Percentiles rank a stretch among this genome's conserved stretches.
Evolutionary conservation across 192 early-diverging fungal species (phyloP).

Genomic region (Coemansia sp.): DNA sequence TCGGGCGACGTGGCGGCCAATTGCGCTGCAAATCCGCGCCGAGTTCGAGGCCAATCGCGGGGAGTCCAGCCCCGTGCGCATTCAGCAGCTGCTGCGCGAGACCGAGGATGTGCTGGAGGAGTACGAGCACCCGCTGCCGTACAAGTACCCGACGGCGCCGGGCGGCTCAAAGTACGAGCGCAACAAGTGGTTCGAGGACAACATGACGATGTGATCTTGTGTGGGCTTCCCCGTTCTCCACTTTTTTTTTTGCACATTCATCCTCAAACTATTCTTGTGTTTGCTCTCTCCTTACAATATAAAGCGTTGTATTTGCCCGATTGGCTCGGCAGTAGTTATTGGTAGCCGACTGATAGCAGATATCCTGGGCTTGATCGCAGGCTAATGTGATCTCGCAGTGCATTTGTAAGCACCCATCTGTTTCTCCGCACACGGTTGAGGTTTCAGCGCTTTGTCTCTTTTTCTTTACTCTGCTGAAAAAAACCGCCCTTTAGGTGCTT

Average conservation of each 20-base stretch:
- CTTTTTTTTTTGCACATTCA: not conserved
- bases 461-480: too few relatives aligned
- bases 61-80: constrained; percentile 66
- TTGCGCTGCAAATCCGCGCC: constrained; percentile 76
- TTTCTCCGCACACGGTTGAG: too few relatives aligned
- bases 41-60: constrained; percentile 79
- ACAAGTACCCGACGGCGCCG: constrained; percentile 57
- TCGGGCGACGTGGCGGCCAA: constrained; percentile 71
- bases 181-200: constrained; percentile 53
- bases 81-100: constrained; percentile 60
- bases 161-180: constrained; percentile 53
- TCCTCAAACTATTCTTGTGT: not conserved
- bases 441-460: too few relatives aligned
- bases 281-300: not conserved
- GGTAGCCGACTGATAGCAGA: too few relatives aligned
- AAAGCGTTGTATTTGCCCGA: too few relatives aligned
- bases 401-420: too few relatives aligned
- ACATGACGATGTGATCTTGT: constrained; percentile 20
- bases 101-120: constrained; percentile 72
- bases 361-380: too few relatives aligned
- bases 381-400: too few relatives aligned
- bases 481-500: too few relatives aligned
- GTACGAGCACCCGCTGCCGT: constrained; percentile 78
- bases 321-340: too few relatives aligned
- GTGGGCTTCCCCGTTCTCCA: not conserved